Percentiles rank a stretch among this genome's conserved stretches.
phyloP scores from a whole-genome alignment of 352 stramenopile species.

The Phytophthora pluvialis region DNA sequence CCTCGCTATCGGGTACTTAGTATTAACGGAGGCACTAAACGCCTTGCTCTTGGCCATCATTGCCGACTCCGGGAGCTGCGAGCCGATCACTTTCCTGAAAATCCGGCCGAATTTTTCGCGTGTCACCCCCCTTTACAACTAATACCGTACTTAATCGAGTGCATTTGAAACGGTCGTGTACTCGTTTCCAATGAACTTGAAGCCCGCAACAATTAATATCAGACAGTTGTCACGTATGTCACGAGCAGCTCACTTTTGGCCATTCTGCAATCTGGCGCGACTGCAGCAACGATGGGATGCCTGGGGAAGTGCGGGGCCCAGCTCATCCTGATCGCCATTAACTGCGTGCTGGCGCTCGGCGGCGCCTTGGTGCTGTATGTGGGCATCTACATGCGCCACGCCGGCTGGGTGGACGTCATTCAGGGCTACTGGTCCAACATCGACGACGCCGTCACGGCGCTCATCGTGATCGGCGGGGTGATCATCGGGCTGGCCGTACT shows the following conservation, averaged over 20 bases:
- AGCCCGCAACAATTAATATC: conserved; percentile 6
- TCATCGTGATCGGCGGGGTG: conserved; percentile 56
- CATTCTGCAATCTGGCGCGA: conserved; percentile 33
- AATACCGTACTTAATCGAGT: conserved; percentile 12
- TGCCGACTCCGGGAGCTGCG: conserved; percentile 4
- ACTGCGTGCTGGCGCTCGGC: conserved; percentile 59
- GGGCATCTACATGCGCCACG: conserved; percentile 46
- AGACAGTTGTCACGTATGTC: conserved; percentile 10
- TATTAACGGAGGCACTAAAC: not conserved
- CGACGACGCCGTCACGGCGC: conserved; percentile 47
- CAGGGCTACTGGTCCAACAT: conserved; percentile 56
- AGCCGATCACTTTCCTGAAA: conserved; percentile 20
- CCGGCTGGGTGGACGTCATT: conserved; percentile 64
- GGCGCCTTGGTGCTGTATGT: conserved; percentile 63
- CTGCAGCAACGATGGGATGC: conserved; percentile 29
- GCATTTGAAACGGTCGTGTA: not conserved
- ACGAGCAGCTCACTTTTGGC: conserved; percentile 1
- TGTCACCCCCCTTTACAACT: not conserved
- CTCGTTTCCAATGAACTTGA: not conserved
- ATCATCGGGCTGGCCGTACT: conserved; percentile 67
- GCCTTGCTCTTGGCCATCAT: not conserved
- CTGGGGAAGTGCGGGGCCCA: conserved; percentile 31
- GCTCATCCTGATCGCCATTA: conserved; percentile 64
- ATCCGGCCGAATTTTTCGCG: conserved; percentile 4
- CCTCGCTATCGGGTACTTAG: not conserved